Evolutionary conservation across 179 eudicot genomes (phyloP), one percentile per base, ranked within the genome.

Genomic region (Carnegiea gigantea): DNA sequence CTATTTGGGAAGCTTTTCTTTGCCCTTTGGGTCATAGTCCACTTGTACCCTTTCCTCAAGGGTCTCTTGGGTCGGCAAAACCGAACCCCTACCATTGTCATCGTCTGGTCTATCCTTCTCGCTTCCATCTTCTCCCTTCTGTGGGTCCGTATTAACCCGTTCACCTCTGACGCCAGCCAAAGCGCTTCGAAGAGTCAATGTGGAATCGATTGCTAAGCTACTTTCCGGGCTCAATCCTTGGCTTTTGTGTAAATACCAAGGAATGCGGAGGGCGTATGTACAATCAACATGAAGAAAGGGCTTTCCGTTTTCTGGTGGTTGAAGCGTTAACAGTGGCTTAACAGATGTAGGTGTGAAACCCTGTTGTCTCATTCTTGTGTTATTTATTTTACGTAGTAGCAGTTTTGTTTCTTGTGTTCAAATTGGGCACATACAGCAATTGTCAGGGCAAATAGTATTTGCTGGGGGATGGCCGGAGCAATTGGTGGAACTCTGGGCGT

Each of bases 101-200:
- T 94, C 53, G 97, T 94, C 44, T 94, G 97, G 98, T 92, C 97
- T 36, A 88, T 94, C 24, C 88, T 92, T 6, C 92, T 94, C 2
- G 98, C 98, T 48, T 93, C 97, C 59, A 92, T 93, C 70, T 93
- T 93, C 91, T 93, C 98, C 26, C 81, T 94, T 82, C 86, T 94
- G 7, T 94, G 98, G 98, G 97, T 92, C 20, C 89, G 97, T 68
- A 89, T 94, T 62, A 89, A 91, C 82, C 98, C 97, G 1, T 94
- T 94, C 84, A 85, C 89, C 15, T 75, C 90, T 0, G 90, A 83
- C 14, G 79, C 89, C 9, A 70, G 88, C 67, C 86, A 82, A 60
- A 9, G 13, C 38, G 60, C 90, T 12, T 51, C 90, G 17, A 60
- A 60, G 9, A 88, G 87, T 75, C 94, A 87, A 83, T 93, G 98